phyloP scores from a whole-genome alignment of 805 yeast genomes.

The Candida montana region DNA sequence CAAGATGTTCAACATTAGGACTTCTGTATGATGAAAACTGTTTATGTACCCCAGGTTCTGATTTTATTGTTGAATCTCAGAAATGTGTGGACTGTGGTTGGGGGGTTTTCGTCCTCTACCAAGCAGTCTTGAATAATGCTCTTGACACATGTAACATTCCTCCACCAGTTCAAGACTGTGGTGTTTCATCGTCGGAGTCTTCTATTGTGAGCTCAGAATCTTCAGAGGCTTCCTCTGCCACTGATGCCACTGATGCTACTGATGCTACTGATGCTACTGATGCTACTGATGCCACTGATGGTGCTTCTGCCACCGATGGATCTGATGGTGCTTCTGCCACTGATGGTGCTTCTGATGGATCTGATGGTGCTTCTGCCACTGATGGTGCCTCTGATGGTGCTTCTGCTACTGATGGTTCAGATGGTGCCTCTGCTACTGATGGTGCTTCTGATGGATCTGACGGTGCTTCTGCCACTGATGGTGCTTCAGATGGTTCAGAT shows the following conservation, averaged over 20 bases:
- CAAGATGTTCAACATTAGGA: not conserved
- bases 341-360: not conserved
- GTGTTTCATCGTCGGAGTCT: slow-evolving; percentile 18
- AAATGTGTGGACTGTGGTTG: slow-evolving; percentile 33
- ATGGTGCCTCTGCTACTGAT: not conserved
- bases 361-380: slow-evolving; percentile 1
- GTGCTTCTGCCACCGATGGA: slow-evolving; percentile 12
- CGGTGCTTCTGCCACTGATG: slow-evolving; percentile 1
- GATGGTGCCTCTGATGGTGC: not conserved
- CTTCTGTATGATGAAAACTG: slow-evolving; percentile 10
- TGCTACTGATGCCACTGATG: not conserved
- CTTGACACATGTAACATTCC: slow-evolving; percentile 14
- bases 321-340: slow-evolving; percentile 7
- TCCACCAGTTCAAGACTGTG: slow-evolving; percentile 8
- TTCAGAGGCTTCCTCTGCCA: not conserved
- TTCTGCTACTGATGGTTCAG: slow-evolving; percentile 17
- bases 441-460: not conserved
- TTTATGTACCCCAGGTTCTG: slow-evolving; percentile 16
- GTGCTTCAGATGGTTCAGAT: not conserved
- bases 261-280: slow-evolving; percentile 1
- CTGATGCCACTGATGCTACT: not conserved
- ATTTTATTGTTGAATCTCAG: slow-evolving; percentile 13
- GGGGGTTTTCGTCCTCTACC: slow-evolving; percentile 30
- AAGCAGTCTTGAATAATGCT: slow-evolving; percentile 15
- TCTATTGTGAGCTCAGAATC: slow-evolving; percentile 16